Percentiles rank a stretch among this genome's conserved stretches.
These are phyloP conservation scores for Rhizophagus prolifer DNA, from an alignment of 192 early-diverging fungal genomes.

Conservation along the genomic window DNA sequence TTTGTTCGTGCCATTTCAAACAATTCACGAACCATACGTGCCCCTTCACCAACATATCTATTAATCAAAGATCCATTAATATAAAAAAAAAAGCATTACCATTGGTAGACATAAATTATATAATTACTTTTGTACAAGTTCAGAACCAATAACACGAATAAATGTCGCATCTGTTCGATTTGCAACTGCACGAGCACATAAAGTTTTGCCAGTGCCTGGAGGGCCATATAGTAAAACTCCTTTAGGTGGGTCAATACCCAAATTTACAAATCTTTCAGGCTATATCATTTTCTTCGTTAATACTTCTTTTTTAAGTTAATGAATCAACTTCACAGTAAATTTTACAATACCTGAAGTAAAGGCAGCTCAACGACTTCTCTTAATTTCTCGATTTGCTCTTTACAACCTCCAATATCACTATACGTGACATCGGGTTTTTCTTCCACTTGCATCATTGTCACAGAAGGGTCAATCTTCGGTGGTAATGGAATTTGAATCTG, in stretches of 20 bases:
- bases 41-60: conserved; percentile 96
- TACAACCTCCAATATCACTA: conserved; percentile 98
- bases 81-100: not conserved
- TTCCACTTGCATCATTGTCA: conserved; percentile 99
- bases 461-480: conserved; percentile 97
- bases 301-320: not conserved
- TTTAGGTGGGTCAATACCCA: conserved; percentile 99
- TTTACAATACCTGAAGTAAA: conserved; percentile 61
- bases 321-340: not conserved
- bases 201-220: conserved; percentile 96
- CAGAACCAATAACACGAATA: conserved; percentile 99
- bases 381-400: conserved; percentile 99
- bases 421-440: conserved; percentile 99
- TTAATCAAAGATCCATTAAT: not conserved
- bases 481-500: conserved; percentile 99
- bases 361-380: conserved; percentile 99
- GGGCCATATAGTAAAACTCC: conserved; percentile 97
- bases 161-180: conserved; percentile 99
- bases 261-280: conserved; percentile 95
- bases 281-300: conserved; percentile 28
- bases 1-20: conserved; percentile 99
- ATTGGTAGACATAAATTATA: not conserved
- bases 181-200: conserved; percentile 97
- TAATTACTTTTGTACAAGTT: conserved; percentile 91
- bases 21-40: conserved; percentile 98